Evolutionary conservation across 768 basidiomycete species (phyloP), one percentile per base, ranked within the genome.

Genomic region (Pleurotus djamor): DNA sequence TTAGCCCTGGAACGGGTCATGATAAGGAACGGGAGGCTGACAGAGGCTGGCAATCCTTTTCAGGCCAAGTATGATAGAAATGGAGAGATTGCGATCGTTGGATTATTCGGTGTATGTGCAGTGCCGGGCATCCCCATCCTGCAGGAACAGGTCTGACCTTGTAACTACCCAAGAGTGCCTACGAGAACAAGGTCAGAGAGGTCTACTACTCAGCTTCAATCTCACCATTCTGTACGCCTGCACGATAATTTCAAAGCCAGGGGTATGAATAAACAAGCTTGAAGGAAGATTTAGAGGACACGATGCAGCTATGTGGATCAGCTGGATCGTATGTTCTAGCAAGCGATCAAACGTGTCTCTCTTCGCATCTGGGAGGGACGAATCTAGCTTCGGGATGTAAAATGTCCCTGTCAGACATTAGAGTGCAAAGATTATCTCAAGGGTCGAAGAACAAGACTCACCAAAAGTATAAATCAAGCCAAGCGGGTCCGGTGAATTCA

Each of bases 361-460:
- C 21, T 28, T 28, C 21, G 21, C 21, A 28, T 28, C 21, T 28
- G 21, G 21, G 21, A 28, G 21, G 21, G 21, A 28, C 21, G 21
- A 28, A 28, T 28, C 21, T 28, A 28, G 21, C 21, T 28, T 28
- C 21, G 3, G 3, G 21, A 1, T 28, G 21, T 28, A 28, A 28
- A 28, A 28, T 28, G 21, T 28, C 21, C 21, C 21, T 41, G n/a
- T n/a, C 38, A 41, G 38, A 41, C 38, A 41, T 41, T n/a, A 48
- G 21, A 48, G 47, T 16, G 21, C 21, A 28, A n/a, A 48, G 21
- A 48, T 48, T 17, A 50, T 10, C 12, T 50, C 49, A 50, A 50
- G 49, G 49, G 49, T 50, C 49, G 32, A 50, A 32, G 28, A 28
- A 50, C 49, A 50, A 50, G 49, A 33, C 49, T 50, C 49, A 50